Evolutionary conservation across 1,284 basidiomycete species (phyloP).

Genomic region (Melampsora occidentalis): DNA sequence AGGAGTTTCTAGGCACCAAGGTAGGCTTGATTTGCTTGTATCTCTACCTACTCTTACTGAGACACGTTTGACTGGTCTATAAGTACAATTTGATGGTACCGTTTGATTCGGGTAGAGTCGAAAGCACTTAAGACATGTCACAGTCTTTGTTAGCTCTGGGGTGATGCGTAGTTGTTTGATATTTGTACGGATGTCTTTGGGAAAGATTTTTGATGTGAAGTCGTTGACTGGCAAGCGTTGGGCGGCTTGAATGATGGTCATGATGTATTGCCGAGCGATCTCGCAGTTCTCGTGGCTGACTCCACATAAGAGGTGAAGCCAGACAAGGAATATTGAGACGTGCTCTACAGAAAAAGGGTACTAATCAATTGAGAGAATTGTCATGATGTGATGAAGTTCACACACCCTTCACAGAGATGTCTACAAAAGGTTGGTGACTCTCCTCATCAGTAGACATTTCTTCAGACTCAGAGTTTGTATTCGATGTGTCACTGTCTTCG

Average conservation of each 20-base stretch:
- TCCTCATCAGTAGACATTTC: no score
- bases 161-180: neutral
- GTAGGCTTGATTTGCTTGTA: no score
- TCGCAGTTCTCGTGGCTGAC: neutral
- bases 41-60: no score
- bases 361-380: no score
- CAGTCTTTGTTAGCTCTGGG: neutral
- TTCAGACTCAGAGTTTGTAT: no score
- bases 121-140: neutral
- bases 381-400: no score
- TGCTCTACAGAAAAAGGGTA: no score
- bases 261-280: neutral
- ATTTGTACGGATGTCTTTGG: neutral
- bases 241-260: neutral
- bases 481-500: no score
- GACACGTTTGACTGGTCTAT: neutral
- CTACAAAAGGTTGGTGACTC: no score
- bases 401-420: no score
- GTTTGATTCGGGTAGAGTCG: neutral
- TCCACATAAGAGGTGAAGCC: neutral
- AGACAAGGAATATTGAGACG: neutral
- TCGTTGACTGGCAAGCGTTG: neutral
- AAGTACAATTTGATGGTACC: neutral
- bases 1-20: no score
- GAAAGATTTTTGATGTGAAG: neutral